phyloP scores from a whole-genome alignment of 2,329 filamentous ascomycete species.

The Colletotrichum sidae region DNA sequence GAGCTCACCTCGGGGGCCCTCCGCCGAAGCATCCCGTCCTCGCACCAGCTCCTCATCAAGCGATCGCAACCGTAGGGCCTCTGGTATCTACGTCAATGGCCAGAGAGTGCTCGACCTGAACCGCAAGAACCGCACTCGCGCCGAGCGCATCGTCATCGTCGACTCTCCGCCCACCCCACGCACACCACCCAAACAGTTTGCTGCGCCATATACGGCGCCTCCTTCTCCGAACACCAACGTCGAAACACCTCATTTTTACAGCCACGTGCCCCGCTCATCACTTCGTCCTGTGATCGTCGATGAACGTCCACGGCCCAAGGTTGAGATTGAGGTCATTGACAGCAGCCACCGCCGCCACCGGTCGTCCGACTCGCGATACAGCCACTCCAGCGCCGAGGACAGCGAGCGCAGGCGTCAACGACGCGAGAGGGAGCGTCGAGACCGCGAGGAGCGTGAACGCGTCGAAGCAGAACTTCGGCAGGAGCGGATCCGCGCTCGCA shows the following conservation, averaged over 20 bases:
- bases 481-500: constrained; percentile 46
- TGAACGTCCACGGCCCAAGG: constrained; percentile 47
- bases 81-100: constrained; percentile 52
- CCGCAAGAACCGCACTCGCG: constrained; percentile 47
- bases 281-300: constrained; percentile 53
- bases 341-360: constrained; percentile 46
- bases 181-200: constrained; percentile 58
- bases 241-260: constrained; percentile 39
- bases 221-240: constrained; percentile 43
- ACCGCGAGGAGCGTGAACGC: constrained; percentile 43
- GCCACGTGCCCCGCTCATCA: constrained; percentile 35
- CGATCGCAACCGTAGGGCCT: constrained; percentile 46
- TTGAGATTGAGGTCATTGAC: constrained; percentile 53
- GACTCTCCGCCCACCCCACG: constrained; percentile 58
- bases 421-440: constrained; percentile 31
- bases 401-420: constrained; percentile 44
- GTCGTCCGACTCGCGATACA: constrained; percentile 50
- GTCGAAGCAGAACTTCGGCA: constrained; percentile 45
- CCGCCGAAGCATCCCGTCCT: constrained; percentile 52
- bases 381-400: constrained; percentile 44
- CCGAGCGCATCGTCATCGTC: constrained; percentile 58
- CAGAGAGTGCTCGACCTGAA: constrained; percentile 49
- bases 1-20: constrained; percentile 44
- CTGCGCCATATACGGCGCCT: constrained; percentile 53
- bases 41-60: constrained; percentile 46